Conservation (phyloP, 768 basidiomycete species). For the Boletellus emodensis region DNA sequence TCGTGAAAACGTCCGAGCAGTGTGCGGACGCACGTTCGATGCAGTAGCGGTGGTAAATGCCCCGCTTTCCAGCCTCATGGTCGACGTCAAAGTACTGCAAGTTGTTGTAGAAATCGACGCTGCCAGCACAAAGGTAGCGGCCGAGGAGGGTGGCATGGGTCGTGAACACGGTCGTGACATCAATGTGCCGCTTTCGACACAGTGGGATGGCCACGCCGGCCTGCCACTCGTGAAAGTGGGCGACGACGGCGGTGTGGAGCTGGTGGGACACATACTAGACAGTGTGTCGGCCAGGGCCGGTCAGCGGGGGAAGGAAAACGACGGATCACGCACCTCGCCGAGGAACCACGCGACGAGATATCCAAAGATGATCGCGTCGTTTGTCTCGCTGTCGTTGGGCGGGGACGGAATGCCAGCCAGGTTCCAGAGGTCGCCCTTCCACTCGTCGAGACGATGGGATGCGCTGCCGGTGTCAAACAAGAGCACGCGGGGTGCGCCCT, state of each 20-base stretch:
- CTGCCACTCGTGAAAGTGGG: conserved; percentile 99
- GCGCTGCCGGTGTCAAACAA: conserved; percentile 93
- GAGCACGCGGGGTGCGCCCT: conserved; percentile 91
- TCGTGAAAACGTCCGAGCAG: conserved; percentile 97
- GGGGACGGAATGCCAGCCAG: conserved; percentile 96
- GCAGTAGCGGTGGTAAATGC: conserved; percentile 98
- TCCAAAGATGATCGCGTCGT: conserved; percentile 96
- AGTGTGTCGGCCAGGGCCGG: conserved; percentile 2
- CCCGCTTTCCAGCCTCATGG: conserved; percentile 97
- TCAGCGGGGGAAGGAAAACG: conserved; percentile 1
- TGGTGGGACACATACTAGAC: conserved; percentile 76
- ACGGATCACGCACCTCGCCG: conserved; percentile 71
- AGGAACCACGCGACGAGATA: conserved; percentile 99
- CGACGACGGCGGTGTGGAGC: conserved; percentile 81
- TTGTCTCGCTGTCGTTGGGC: conserved; percentile 95
- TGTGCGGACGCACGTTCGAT: conserved; percentile 94
- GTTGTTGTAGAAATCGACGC: conserved; percentile 99
- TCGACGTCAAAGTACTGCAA: conserved; percentile 99
- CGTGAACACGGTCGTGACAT: conserved; percentile 98
- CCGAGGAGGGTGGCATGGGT: conserved; percentile 98
- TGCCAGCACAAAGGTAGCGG: conserved; percentile 96
- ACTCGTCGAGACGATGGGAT: conserved; percentile 89
- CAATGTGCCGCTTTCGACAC: conserved; percentile 94
- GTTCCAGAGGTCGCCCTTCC: conserved; percentile 99
- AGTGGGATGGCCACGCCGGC: conserved; percentile 93